A percentile compares a stretch with the other conserved stretches of the same genome.
Evolutionary conservation across 176 grass and related monocot genomes (phyloP).

Genomic region (Aegilops sharonensis): DNA sequence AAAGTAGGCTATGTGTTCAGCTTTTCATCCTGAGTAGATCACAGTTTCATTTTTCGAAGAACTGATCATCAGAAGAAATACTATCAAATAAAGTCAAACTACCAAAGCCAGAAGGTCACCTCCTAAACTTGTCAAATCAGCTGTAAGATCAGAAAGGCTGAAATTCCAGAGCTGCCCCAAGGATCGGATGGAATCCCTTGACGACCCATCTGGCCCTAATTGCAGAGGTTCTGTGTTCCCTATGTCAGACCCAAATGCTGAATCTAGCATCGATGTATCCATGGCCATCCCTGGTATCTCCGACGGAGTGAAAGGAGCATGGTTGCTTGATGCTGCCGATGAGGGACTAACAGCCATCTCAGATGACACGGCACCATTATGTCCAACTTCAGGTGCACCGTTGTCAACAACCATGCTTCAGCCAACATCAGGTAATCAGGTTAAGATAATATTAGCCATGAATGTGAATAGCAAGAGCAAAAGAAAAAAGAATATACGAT

Average conservation of each 20-base stretch:
- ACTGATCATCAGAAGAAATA: conserved; percentile 4
- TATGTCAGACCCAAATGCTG: conserved; percentile 63
- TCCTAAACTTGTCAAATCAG: conserved; percentile 90
- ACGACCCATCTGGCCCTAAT: conserved; percentile 69
- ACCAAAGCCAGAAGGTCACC: conserved; percentile 43
- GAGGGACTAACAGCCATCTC: conserved; percentile 92
- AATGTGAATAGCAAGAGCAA: neutral
- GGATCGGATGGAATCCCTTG: conserved; percentile 82
- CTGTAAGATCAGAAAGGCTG: conserved; percentile 88
- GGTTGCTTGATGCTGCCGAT: conserved; percentile 85
- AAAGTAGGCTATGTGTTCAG: neutral
- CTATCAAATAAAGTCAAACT: neutral
- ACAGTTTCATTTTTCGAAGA: neutral
- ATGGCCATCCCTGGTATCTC: conserved; percentile 88
- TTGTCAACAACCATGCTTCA: conserved; percentile 74
- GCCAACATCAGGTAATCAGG: neutral
- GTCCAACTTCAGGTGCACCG: conserved; percentile 41
- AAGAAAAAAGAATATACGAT: neutral
- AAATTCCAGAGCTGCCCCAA: conserved; percentile 98
- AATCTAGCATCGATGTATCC: conserved; percentile 71
- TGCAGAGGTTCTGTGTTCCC: conserved; percentile 62
- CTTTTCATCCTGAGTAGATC: neutral
- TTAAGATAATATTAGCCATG: conserved; percentile 6
- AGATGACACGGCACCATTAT: conserved; percentile 57
- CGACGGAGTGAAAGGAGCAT: conserved; percentile 80